Evolutionary conservation across 2,329 filamentous ascomycete genomes (phyloP).

Genomic region (Rutstroemia sp.): DNA sequence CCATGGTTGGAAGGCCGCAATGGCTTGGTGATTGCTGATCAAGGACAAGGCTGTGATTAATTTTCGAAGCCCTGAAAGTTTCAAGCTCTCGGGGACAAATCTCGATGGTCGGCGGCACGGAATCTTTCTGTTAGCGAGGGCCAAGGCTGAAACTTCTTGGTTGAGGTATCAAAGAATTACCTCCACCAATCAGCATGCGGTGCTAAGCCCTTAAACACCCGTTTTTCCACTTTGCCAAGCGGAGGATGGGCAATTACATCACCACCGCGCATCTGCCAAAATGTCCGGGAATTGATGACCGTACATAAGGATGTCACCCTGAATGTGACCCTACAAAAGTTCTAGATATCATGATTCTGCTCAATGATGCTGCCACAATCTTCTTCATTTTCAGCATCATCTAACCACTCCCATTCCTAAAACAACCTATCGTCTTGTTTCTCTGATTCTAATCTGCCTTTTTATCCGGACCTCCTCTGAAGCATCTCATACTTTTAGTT

Average conservation of each 20-base stretch:
- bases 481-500: neutral
- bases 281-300: neutral
- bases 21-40: neutral
- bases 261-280: neutral
- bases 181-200: neutral
- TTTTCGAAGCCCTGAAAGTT: neutral
- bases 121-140: neutral
- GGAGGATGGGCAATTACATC: slow-evolving; percentile 6
- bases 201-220: neutral
- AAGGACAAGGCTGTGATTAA: slow-evolving; percentile 6
- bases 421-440: neutral
- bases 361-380: neutral
- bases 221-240: slow-evolving; percentile 1
- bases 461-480: neutral
- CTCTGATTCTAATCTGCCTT: neutral
- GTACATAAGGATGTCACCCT: neutral
- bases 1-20: slow-evolving; percentile 19
- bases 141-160: slow-evolving; percentile 2
- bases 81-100: neutral
- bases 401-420: neutral
- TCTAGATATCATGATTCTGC: neutral
- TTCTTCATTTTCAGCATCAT: neutral
- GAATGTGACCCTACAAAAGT: neutral
- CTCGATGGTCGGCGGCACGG: neutral
- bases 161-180: neutral